A percentile compares a stretch with the other conserved stretches of the same genome.
Evolutionary conservation across 148 eudicot species (phyloP).

Genomic region (Euryodendron excelsum): DNA sequence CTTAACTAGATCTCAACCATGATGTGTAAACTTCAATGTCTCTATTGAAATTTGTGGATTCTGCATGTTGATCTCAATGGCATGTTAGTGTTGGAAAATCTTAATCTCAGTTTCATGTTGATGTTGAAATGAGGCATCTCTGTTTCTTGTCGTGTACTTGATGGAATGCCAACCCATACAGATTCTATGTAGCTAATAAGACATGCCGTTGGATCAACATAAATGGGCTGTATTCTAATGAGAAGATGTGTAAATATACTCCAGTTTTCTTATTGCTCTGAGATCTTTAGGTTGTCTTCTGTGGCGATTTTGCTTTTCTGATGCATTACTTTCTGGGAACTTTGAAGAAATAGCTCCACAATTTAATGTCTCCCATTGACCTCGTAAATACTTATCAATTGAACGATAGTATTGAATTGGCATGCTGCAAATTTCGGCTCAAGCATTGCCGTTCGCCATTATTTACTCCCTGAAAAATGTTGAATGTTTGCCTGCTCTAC

Average conservation of each 20-base stretch:
- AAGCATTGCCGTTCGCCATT: background rate
- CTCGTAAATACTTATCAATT: background rate
- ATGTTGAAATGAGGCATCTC: background rate
- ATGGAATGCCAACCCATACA: background rate
- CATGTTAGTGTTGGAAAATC: no score
- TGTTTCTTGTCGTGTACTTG: background rate
- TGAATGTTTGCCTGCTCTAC: background rate
- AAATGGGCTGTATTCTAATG: background rate
- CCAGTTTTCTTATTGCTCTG: background rate
- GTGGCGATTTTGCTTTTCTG: background rate
- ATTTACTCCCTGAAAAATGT: background rate
- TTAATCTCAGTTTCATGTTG: background rate
- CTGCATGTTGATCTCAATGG: no score
- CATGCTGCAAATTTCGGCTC: background rate
- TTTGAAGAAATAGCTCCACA: background rate
- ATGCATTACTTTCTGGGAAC: background rate
- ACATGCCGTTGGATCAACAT: background rate
- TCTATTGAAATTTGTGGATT: no score
- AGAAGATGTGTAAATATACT: background rate
- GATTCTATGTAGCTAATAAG: background rate
- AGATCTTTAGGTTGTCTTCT: background rate
- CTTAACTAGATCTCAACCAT: background rate
- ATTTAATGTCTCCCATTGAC: background rate
- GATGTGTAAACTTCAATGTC: background rate
- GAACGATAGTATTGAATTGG: background rate